A percentile compares a stretch with the other conserved stretches of the same genome.
These are phyloP conservation scores for Atkinsonella hypoxylon DNA, from an alignment of 2,329 filamentous ascomycete genomes.

Conservation along the genomic window DNA sequence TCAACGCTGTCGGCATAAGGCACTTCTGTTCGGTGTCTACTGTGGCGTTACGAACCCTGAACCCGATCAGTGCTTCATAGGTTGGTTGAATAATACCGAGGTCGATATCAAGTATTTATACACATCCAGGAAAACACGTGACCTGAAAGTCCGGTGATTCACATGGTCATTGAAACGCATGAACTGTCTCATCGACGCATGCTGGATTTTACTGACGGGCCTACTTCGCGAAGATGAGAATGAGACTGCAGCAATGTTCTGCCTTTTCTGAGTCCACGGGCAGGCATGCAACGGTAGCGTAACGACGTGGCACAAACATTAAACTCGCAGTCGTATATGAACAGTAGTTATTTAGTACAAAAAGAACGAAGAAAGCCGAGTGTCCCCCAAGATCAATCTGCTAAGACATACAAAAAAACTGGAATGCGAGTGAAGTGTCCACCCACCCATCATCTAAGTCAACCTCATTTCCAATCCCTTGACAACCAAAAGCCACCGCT, in stretches of 20 bases:
- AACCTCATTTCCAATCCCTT: conserved; percentile 3
- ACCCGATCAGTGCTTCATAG: conserved; percentile 27
- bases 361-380: not conserved
- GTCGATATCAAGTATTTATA: conserved; percentile 39
- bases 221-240: too few species aligned
- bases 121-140: too few species aligned
- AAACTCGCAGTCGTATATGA: not conserved
- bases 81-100: conserved; percentile 34
- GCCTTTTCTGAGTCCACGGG: too few species aligned
- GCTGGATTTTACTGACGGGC: too few species aligned
- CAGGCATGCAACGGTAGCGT: not conserved
- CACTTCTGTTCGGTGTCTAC: conserved; percentile 45
- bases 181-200: too few species aligned
- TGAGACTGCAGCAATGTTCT: not conserved
- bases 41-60: conserved; percentile 29
- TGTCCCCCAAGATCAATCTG: not conserved
- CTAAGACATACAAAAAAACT: not conserved
- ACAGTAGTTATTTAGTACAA: not conserved
- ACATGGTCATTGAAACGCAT: too few species aligned
- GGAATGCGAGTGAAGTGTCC: not conserved
- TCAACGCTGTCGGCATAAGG: conserved; percentile 39
- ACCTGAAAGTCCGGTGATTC: too few species aligned
- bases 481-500: not conserved
- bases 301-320: not conserved
- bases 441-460: conserved; percentile 1